Evolutionary conservation across 495 filamentous ascomycete genomes (phyloP), one percentile per base, ranked within the genome.

Genomic region (Penicillium antarcticum): DNA sequence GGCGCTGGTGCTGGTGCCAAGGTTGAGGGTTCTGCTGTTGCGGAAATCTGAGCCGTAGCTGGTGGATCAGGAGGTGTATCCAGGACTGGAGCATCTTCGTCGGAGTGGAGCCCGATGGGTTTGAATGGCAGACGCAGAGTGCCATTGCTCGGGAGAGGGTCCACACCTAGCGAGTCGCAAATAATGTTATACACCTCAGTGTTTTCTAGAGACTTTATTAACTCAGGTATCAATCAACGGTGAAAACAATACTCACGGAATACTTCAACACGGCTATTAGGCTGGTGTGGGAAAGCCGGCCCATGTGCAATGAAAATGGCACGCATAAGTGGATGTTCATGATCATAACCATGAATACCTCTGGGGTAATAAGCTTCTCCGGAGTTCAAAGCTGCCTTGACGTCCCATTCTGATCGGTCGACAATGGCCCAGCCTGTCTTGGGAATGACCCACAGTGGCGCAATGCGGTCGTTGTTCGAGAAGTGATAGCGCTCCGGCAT

Each of bases 401-500:
- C 76, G 53, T 95, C 80, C 62, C 90, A 90, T 45, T 95, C 89
- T 1, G 82, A 76, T 57, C 83, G 83, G 17, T 84, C 86, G 16
- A 95, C 89, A 42, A 96, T 83, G 5, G 89, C 89, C 87, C 91
- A 97, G 7, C 92, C 92, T 0, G 89, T 75, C 60, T 92, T 91
- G 3, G 92, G 92, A 1, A 97, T 79, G 38, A 97, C 86, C 92
- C 92, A 96, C 0, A 97, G 68, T 0, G 92, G 92, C 0, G 92
- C 92, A 48, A 97, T 96, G 35, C 92, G 88, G 33, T 86, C 78
- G 62, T 92, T 96, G 4, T 85, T 79, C 1, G 80, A 80, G 65
- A 96, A 97, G 64, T 96, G 91, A 62, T 89, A 97, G 16, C 90
- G 80, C 42, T 86, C 84, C 1, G 92, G 92, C 91, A 97, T 96